These are phyloP conservation scores for Phytophthora aleatoria DNA, from an alignment of 352 stramenopile genomes.

Conservation along the genomic window DNA sequence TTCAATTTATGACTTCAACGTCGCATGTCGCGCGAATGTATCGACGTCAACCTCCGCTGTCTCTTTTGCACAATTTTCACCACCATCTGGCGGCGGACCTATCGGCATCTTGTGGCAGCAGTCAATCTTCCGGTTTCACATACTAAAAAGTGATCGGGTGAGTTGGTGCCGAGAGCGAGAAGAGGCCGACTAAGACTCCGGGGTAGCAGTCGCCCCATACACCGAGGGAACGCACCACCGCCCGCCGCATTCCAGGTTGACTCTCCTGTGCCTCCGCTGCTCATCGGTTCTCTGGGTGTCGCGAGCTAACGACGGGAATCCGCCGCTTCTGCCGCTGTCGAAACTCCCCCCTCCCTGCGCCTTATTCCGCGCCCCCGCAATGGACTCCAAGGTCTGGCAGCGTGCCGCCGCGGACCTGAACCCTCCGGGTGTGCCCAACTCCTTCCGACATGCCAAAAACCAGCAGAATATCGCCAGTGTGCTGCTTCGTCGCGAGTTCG, in stretches of 20 bases:
- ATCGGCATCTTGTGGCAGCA: conserved; percentile 20
- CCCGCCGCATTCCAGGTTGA: background rate
- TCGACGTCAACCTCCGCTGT: background rate
- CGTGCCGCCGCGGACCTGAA: conserved; percentile 71
- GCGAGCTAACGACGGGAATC: conserved; percentile 12
- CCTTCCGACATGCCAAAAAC: conserved; percentile 65
- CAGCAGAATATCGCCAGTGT: conserved; percentile 74
- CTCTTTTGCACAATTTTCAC: conserved; percentile 12
- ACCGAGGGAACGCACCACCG: conserved; percentile 8
- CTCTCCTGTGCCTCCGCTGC: conserved; percentile 7
- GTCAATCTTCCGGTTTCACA: conserved; percentile 29
- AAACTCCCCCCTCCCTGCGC: conserved; percentile 26
- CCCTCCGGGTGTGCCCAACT: conserved; percentile 74
- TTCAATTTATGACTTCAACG: background rate
- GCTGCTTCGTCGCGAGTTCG: conserved; percentile 65
- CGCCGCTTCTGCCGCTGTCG: conserved; percentile 3
- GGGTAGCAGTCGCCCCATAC: conserved; percentile 4
- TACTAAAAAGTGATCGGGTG: conserved; percentile 11
- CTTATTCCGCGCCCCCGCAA: conserved; percentile 9
- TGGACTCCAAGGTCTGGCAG: conserved; percentile 71
- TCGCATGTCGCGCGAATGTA: conserved; percentile 5
- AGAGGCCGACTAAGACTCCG: conserved; percentile 13
- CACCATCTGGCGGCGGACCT: conserved; percentile 18
- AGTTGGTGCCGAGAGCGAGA: conserved; percentile 5
- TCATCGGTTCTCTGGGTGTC: conserved; percentile 2